Base-by-base conservation (phyloP, 2,329 filamentous ascomycete genomes). In the Harringtonia aguacate region DNA sequence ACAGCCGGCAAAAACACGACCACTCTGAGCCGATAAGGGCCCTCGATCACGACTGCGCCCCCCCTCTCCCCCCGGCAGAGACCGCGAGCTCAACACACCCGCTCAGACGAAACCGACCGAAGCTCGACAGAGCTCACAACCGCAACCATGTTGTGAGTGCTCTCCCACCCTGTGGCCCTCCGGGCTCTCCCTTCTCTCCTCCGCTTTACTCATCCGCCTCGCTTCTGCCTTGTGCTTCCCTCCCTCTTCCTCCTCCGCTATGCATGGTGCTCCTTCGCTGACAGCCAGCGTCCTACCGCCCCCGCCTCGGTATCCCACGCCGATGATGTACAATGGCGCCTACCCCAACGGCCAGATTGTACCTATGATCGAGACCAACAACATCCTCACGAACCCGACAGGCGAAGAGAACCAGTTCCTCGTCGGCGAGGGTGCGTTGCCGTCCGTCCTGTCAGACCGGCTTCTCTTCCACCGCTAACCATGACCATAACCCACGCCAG, bases 351-450 rank as follows among this genome's bases (percentile, higher is more conserved):
- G 80, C 49, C 73, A 81, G 60, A 72, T 79, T 41, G 71, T 78
- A 31, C 82, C 84, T 31, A 77, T 94, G 62, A 83, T 95, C 57
- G 92, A 98, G 72, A 95, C 90, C 43, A 94, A 92, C 64, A 98
- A 97, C 60, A 83, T 80, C 33, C 69, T 98, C 49, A 79, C 77
- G 46, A 84, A 85, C 55, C 90, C 86, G 21, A 79, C 79, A 30
- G 86, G 86, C 6, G 77, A 85, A 21, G 89, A 95, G 55, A 86
- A 87, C 63, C 86, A 94, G 60, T 81, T 98, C 53, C 79, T 95
- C 36, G 88, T 90, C 39, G 92, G 90, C 62, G 92, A 98, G 79
- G 92, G 88, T 86, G 13, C n/a, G n/a, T n/a, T n/a, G n/a, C n/a
- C n/a, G n/a, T n/a, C n/a, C n/a, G n/a, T n/a, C n/a, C n/a, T n/a